These are phyloP conservation scores for Moesziomyces parantarcticus DNA, from an alignment of 1,284 basidiomycete species.

Conservation along the genomic window DNA sequence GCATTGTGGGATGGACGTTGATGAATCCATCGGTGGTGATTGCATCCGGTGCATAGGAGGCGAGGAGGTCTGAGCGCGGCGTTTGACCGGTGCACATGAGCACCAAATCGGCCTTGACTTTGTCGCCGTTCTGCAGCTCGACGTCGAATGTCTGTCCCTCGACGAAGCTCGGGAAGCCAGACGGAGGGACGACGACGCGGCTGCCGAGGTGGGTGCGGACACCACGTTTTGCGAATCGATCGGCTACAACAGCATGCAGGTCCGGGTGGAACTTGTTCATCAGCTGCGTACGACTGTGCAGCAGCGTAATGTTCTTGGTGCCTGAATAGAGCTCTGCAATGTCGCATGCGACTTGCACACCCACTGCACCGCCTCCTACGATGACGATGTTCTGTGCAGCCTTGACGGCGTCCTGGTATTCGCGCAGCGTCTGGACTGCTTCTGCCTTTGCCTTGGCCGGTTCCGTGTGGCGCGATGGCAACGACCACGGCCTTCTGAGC, in stretches of 20 bases:
- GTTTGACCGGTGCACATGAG: constrained; percentile 53
- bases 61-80: constrained; percentile 29
- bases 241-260: constrained; percentile 22
- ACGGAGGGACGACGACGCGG: constrained; percentile 23
- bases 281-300: constrained; percentile 41
- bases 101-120: constrained; percentile 30
- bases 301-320: constrained; percentile 39
- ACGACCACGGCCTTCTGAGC: constrained; percentile 29
- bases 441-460: constrained; percentile 36
- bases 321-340: constrained; percentile 53
- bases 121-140: constrained; percentile 22
- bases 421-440: constrained; percentile 50
- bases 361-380: constrained; percentile 65
- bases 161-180: constrained; percentile 17
- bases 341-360: constrained; percentile 63
- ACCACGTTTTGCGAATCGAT: constrained; percentile 14
- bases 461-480: constrained; percentile 8
- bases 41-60: constrained; percentile 16
- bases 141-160: constrained; percentile 18
- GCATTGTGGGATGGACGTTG: constrained; percentile 41
- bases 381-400: constrained; percentile 56
- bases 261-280: constrained; percentile 49
- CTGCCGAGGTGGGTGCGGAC: constrained; percentile 16
- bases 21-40: constrained; percentile 35
- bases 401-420: constrained; percentile 48